phyloP scores from a whole-genome alignment of 768 basidiomycete genomes.

The Calocera cornea region DNA sequence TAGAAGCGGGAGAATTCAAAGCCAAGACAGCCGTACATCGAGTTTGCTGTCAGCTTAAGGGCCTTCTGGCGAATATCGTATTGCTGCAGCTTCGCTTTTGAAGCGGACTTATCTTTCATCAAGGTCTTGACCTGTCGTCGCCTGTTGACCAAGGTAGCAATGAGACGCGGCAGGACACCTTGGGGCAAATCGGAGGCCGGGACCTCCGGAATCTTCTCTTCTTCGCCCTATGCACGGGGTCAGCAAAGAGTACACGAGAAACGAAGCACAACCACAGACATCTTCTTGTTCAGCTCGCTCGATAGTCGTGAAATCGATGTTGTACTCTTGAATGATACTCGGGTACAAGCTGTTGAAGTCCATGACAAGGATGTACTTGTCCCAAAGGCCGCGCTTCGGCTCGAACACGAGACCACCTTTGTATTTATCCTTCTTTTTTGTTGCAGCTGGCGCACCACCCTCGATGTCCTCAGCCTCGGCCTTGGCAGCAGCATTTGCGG shows the following conservation, averaged over 20 bases:
- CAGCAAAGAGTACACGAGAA: slow-evolving; percentile 8
- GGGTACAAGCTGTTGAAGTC: slow-evolving; percentile 99
- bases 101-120: slow-evolving; percentile 64
- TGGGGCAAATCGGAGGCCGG: slow-evolving; percentile 56
- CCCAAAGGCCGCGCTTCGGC: slow-evolving; percentile 90
- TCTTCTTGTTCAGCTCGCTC: slow-evolving; percentile 47
- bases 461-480: slow-evolving; percentile 41
- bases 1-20: slow-evolving; percentile 96
- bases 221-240: slow-evolving; percentile 35
- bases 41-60: slow-evolving; percentile 94
- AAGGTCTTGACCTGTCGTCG: slow-evolving; percentile 80
- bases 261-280: slow-evolving; percentile 16
- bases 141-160: slow-evolving; percentile 86
- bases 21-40: slow-evolving; percentile 99
- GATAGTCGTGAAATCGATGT: slow-evolving; percentile 97
- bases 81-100: slow-evolving; percentile 28
- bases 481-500: slow-evolving; percentile 26
- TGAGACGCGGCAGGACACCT: slow-evolving; percentile 91
- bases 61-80: slow-evolving; percentile 97
- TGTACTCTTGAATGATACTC: slow-evolving; percentile 98
- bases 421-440: slow-evolving; percentile 78
- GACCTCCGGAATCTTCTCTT: slow-evolving; percentile 83
- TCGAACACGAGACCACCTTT: slow-evolving; percentile 98
- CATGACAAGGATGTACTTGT: slow-evolving; percentile 96
- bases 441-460: slow-evolving; percentile 31